Conservation (phyloP, 768 basidiomycete species). For the Pleurotus djamor region DNA sequence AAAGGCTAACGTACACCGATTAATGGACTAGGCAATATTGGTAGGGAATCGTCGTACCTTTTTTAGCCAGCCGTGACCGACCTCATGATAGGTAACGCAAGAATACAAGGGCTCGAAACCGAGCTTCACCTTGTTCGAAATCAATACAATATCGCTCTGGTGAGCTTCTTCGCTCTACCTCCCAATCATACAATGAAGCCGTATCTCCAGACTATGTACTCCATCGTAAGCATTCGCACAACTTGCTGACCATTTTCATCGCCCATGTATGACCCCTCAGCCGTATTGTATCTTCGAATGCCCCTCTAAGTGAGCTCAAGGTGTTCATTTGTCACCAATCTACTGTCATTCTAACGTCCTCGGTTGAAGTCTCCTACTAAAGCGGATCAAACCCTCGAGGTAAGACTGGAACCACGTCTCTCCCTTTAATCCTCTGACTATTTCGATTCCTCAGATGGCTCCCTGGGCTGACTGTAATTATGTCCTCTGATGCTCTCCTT, state of each 20-base stretch:
- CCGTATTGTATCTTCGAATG: conserved; percentile 67
- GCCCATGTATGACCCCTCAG: conserved; percentile 21
- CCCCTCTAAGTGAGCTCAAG: conserved; percentile 55
- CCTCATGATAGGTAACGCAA: conserved; percentile 53
- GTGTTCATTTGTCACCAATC: not conserved
- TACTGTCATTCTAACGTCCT: not conserved
- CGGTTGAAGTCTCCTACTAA: conserved; percentile 48
- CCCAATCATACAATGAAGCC: not conserved
- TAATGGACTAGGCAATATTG: conserved; percentile 48
- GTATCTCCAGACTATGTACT: conserved; percentile 58
- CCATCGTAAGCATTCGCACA: conserved; percentile 44
- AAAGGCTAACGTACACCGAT: too few relatives aligned
- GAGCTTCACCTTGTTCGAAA: conserved; percentile 57
- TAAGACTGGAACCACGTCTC: conserved; percentile 14
- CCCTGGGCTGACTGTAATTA: too few relatives aligned
- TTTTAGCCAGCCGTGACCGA: not conserved
- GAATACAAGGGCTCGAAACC: conserved; percentile 55
- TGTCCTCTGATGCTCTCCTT: too few relatives aligned
- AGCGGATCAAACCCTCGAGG: conserved; percentile 65
- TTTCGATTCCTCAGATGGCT: too few relatives aligned
- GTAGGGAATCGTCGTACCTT: conserved; percentile 21
- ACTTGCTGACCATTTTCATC: not conserved
- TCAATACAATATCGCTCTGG: conserved; percentile 67
- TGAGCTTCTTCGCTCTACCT: conserved; percentile 20
- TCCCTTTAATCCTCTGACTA: too few relatives aligned